Evolutionary conservation across 208 protist species (phyloP).

Genomic region (Blechomonas ayalai): DNA sequence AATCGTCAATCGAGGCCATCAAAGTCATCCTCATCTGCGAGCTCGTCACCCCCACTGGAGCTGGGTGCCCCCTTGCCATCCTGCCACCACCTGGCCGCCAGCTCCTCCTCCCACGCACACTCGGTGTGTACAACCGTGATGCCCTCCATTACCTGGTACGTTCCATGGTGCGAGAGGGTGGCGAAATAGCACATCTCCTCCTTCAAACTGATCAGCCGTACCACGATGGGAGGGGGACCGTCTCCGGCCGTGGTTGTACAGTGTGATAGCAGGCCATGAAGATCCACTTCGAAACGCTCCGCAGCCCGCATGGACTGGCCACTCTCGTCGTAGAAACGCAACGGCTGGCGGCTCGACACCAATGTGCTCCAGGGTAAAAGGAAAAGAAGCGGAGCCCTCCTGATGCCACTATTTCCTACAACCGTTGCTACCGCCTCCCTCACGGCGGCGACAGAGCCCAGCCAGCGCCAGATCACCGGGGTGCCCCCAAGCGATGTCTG

Average conservation of each 20-base stretch:
- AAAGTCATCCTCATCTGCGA: conserved; percentile 7
- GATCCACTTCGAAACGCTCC: conserved; percentile 22
- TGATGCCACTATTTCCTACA: neutral
- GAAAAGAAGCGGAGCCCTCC: conserved; percentile 9
- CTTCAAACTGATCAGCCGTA: conserved; percentile 25
- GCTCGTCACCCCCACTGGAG: neutral
- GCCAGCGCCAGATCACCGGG: conserved; percentile 34
- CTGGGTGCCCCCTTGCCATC: neutral
- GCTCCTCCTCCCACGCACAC: neutral
- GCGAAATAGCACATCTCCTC: conserved; percentile 53
- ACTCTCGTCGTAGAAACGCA: conserved; percentile 84
- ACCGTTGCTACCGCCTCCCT: conserved; percentile 7
- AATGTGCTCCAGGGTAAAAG: conserved; percentile 75
- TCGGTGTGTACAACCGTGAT: too few species aligned
- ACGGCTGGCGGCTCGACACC: conserved; percentile 40
- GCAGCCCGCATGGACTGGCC: conserved; percentile 33
- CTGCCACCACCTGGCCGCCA: neutral
- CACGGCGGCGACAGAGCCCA: conserved; percentile 40
- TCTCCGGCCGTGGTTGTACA: neutral
- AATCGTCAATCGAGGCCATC: conserved; percentile 13
- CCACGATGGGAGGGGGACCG: neutral
- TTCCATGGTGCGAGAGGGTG: too few species aligned
- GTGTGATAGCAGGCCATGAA: conserved; percentile 23
- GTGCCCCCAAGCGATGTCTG: neutral
- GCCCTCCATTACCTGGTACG: too few species aligned